Conservation (phyloP, 495 filamentous ascomycete genomes). For the Penicillium tannophilum region DNA sequence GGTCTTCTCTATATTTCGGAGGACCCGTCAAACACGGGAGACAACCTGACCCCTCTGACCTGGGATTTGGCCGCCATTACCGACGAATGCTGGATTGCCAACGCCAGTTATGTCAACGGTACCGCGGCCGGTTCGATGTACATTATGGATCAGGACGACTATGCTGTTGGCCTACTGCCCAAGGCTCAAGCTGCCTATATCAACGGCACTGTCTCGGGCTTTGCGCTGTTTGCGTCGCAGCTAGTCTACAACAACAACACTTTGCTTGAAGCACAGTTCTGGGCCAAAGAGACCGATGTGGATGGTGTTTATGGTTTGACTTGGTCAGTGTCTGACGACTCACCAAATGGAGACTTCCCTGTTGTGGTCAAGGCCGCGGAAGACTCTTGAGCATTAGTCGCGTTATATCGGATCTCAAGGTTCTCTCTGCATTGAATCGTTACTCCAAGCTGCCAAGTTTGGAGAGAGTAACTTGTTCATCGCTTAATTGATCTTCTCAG, state of each 20-base stretch:
- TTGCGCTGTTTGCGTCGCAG: slow-evolving; percentile 22
- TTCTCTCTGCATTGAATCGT: too few species aligned
- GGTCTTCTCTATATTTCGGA: slow-evolving; percentile 18
- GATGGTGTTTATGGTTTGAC: slow-evolving; percentile 15
- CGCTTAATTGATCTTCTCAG: too few species aligned
- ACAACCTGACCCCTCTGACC: slow-evolving; percentile 10
- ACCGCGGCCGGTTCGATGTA: slow-evolving; percentile 19
- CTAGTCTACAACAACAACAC: slow-evolving; percentile 23
- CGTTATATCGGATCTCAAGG: too few species aligned
- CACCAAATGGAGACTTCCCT: slow-evolving; percentile 17
- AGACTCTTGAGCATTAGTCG: neutral
- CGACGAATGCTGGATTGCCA: slow-evolving; percentile 22
- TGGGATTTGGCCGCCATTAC: slow-evolving; percentile 22
- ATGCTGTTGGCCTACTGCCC: slow-evolving; percentile 17
- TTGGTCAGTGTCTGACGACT: slow-evolving; percentile 14
- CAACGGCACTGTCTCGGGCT: slow-evolving; percentile 20
- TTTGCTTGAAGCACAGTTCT: slow-evolving; percentile 19
- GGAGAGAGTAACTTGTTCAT: too few species aligned
- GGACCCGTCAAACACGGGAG: slow-evolving; percentile 7
- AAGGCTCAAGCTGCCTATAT: slow-evolving; percentile 9
- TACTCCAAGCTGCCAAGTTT: too few species aligned
- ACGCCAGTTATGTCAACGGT: slow-evolving; percentile 18
- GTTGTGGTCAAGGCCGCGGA: slow-evolving; percentile 23
- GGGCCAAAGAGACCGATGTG: slow-evolving; percentile 11
- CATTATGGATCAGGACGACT: slow-evolving; percentile 12